phyloP scores from a whole-genome alignment of 2,329 filamentous ascomycete genomes.

The Trichoderma brevicompactum region DNA sequence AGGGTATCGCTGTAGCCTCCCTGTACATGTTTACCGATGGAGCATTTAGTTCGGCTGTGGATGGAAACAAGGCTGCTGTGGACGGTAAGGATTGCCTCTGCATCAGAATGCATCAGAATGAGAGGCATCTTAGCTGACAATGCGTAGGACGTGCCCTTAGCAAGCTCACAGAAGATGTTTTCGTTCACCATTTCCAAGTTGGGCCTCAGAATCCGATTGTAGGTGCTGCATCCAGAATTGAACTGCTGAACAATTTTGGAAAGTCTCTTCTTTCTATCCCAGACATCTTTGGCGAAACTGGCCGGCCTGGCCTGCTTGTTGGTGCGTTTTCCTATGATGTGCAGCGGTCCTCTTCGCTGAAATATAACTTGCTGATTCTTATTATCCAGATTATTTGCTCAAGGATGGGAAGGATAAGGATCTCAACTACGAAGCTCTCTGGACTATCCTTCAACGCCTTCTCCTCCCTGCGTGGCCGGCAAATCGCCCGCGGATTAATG shows the following conservation, averaged over 20 bases:
- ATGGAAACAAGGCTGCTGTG: conserved; percentile 35
- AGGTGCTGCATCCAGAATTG: conserved; percentile 49
- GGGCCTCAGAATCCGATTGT: conserved; percentile 50
- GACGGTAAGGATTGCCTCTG: conserved; percentile 40
- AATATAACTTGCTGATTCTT: neutral
- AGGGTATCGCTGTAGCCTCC: conserved; percentile 56
- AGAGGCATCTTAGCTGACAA: neutral
- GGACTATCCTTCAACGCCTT: conserved; percentile 49
- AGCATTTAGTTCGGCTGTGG: conserved; percentile 41
- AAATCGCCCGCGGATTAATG: conserved; percentile 54
- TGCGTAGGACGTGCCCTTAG: conserved; percentile 38
- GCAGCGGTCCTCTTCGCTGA: too few species aligned
- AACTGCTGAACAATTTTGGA: conserved; percentile 49
- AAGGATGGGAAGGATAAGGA: conserved; percentile 35
- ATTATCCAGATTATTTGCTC: conserved; percentile 46
- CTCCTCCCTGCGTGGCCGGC: conserved; percentile 56
- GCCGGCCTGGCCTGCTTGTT: conserved; percentile 54
- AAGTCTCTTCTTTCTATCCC: conserved; percentile 45
- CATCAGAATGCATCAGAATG: too few species aligned
- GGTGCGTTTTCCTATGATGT: conserved; percentile 41
- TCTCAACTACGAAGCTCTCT: conserved; percentile 48
- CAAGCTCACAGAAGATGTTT: conserved; percentile 39
- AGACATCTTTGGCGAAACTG: conserved; percentile 48
- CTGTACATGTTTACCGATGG: conserved; percentile 54
- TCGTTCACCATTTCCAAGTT: conserved; percentile 51